phyloP scores from a whole-genome alignment of 2,329 filamentous ascomycete species.

The Helotiales sp. region DNA sequence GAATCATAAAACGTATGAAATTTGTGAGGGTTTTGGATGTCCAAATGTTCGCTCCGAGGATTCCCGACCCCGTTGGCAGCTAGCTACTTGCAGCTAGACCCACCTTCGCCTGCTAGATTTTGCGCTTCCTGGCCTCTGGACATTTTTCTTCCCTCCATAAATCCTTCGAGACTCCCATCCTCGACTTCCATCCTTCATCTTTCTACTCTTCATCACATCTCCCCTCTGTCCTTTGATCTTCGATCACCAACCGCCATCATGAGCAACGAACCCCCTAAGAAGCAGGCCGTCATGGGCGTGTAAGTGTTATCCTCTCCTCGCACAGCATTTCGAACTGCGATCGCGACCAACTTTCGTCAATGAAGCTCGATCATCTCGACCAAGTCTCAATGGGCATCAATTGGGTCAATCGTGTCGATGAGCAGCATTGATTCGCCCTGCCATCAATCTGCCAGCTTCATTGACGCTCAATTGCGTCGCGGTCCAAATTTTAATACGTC shows the following conservation, averaged over 20 bases:
- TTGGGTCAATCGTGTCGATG: constrained; percentile 21
- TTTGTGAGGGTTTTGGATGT: too few species aligned
- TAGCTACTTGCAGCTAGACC: too few species aligned
- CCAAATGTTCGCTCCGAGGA: too few species aligned
- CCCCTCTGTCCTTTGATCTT: constrained; percentile 57
- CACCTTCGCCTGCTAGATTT: not conserved
- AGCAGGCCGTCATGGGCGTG: constrained; percentile 66
- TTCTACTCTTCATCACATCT: constrained; percentile 43
- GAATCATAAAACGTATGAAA: too few species aligned
- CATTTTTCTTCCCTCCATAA: constrained; percentile 13
- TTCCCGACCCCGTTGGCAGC: too few species aligned
- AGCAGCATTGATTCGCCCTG: constrained; percentile 16
- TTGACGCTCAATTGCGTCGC: constrained; percentile 25
- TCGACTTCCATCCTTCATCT: constrained; percentile 21
- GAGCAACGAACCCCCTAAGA: constrained; percentile 53
- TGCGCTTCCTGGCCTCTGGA: not conserved
- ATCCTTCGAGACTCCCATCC: constrained; percentile 21
- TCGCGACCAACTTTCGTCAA: constrained; percentile 19
- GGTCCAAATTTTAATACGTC: constrained; percentile 21
- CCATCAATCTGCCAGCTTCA: constrained; percentile 14
- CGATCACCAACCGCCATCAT: constrained; percentile 31
- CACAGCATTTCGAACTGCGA: constrained; percentile 27
- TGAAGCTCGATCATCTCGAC: constrained; percentile 25
- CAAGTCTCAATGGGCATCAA: constrained; percentile 27
- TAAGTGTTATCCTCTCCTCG: constrained; percentile 45